Percentiles rank a stretch among this genome's conserved stretches.
Conservation (phyloP, 257 asterid genomes). For the Solanum sparsipilum region DNA sequence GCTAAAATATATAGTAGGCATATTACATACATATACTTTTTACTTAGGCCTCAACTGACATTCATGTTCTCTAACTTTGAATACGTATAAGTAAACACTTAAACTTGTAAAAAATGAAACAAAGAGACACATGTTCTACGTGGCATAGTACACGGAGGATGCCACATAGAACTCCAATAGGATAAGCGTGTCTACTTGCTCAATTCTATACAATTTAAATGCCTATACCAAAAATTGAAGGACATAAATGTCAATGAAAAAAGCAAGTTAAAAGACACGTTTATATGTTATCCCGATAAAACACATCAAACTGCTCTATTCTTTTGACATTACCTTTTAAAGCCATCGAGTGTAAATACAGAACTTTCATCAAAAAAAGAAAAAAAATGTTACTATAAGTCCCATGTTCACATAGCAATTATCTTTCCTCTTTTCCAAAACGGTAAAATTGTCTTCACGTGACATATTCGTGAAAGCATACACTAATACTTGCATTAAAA, state of each 20-base stretch:
- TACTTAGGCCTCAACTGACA: not conserved
- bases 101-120: not conserved
- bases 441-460: not conserved
- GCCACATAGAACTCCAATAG: not conserved
- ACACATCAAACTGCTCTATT: not conserved
- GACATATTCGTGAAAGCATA: not conserved
- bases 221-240: not conserved
- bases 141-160: not conserved
- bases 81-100: not conserved
- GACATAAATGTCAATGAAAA: too few relatives aligned
- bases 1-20: not conserved
- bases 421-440: not conserved
- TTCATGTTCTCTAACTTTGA: not conserved
- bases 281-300: not conserved
- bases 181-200: not conserved
- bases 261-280: not conserved
- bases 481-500: not conserved
- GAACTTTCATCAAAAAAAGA: not conserved
- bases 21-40: too few relatives aligned
- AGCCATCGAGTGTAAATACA: not conserved
- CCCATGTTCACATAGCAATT: not conserved
- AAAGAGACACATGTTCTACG: not conserved
- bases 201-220: too few relatives aligned
- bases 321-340: not conserved
- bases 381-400: not conserved